Evolutionary conservation across 805 yeast genomes (phyloP).

Genomic region (Komagataella phaffii): DNA sequence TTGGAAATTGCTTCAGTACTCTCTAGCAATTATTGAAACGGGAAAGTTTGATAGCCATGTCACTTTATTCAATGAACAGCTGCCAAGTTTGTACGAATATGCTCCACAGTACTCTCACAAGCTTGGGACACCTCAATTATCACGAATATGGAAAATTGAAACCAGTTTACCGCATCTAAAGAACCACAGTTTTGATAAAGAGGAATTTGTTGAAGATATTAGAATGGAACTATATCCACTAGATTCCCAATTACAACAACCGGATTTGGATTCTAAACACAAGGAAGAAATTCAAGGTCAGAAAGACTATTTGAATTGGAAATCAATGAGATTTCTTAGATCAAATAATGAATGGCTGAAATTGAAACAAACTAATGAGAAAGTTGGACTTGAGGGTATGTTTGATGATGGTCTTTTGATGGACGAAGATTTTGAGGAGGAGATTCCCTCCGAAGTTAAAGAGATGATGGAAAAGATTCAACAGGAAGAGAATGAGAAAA

Average conservation of each 20-base stretch:
- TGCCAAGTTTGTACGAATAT: not conserved
- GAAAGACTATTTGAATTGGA: not conserved
- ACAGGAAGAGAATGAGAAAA: not conserved
- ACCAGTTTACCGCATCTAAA: not conserved
- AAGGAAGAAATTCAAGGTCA: not conserved
- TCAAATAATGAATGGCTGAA: not conserved
- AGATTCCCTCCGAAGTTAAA: not conserved
- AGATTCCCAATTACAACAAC: not conserved
- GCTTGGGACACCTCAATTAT: not conserved
- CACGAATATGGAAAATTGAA: not conserved
- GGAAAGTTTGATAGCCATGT: not conserved
- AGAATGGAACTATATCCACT: not conserved
- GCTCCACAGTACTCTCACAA: not conserved
- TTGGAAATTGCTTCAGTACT: not conserved
- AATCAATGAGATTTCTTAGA: not conserved
- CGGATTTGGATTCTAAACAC: not conserved
- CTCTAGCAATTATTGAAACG: not conserved
- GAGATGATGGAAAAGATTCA: not conserved
- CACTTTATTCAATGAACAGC: not conserved
- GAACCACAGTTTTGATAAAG: not conserved
- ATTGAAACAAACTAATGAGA: not conserved
- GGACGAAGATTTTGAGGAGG: not conserved
- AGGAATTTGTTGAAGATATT: not conserved
- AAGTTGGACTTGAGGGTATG: not conserved
- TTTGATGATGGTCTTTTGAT: not conserved